These are phyloP conservation scores for Verticillium dahliae DNA, from an alignment of 2,329 filamentous ascomycete species.

Conservation along the genomic window DNA sequence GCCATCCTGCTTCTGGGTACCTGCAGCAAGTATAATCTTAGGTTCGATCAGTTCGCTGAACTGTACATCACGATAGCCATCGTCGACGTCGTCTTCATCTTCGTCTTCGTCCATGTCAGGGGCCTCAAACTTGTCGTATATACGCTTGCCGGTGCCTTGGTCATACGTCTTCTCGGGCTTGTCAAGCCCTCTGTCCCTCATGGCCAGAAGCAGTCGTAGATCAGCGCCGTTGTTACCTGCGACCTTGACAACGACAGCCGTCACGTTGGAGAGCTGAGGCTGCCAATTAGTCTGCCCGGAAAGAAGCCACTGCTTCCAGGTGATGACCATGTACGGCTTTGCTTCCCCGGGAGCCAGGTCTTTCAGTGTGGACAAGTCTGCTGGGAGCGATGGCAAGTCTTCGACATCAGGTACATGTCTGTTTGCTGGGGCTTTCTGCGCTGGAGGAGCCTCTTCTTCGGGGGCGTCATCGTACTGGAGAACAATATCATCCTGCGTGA, in stretches of 20 bases:
- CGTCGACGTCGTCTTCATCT: slow-evolving; percentile 44
- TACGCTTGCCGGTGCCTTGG: slow-evolving; percentile 59
- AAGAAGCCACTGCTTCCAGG: slow-evolving; percentile 59
- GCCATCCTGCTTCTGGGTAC: slow-evolving; percentile 13
- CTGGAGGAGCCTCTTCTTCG: slow-evolving; percentile 16
- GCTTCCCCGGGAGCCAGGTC: slow-evolving; percentile 40
- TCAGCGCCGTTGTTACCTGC: slow-evolving; percentile 41
- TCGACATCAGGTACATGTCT: slow-evolving; percentile 43
- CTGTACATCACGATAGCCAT: slow-evolving; percentile 52
- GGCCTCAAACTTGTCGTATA: slow-evolving; percentile 75
- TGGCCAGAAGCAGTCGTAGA: slow-evolving; percentile 60
- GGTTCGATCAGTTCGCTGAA: slow-evolving; percentile 63
- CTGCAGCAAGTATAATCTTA: slow-evolving; percentile 44
- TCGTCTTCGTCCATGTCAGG: slow-evolving; percentile 57
- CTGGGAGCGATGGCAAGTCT: slow-evolving; percentile 58
- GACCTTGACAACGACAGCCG: slow-evolving; percentile 57
- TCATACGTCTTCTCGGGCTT: slow-evolving; percentile 55
- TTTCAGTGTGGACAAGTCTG: slow-evolving; percentile 48
- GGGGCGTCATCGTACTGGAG: slow-evolving; percentile 33
- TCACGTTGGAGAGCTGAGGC: slow-evolving; percentile 56
- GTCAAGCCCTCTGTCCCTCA: slow-evolving; percentile 55
- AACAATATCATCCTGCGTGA: slow-evolving; percentile 19
- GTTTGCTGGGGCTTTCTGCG: slow-evolving; percentile 21
- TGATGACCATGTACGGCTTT: slow-evolving; percentile 56
- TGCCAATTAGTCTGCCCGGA: slow-evolving; percentile 59